A percentile compares a stretch with the other conserved stretches of the same genome.
Conservation (phyloP, 192 early-diverging fungal species). For the Rhizophagus clarus region DNA sequence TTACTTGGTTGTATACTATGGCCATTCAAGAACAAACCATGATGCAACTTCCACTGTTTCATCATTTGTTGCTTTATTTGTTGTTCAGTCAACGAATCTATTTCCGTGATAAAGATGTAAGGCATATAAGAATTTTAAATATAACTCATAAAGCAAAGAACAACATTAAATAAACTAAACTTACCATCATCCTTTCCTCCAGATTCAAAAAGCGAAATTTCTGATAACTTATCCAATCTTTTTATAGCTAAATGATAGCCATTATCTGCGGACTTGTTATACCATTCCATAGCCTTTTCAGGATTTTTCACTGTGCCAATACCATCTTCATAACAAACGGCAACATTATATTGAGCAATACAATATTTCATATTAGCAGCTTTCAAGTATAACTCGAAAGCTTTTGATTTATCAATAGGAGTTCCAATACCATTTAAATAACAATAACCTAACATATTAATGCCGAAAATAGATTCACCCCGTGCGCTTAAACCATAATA, state of each 20-base stretch:
- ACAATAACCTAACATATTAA: slow-evolving; percentile 60
- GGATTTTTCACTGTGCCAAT: slow-evolving; percentile 41
- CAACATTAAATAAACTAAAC: not conserved
- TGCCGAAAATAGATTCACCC: slow-evolving; percentile 54
- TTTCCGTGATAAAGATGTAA: not conserved
- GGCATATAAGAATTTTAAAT: not conserved
- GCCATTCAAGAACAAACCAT: not conserved
- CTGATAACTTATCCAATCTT: not conserved
- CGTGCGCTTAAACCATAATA: slow-evolving; percentile 59
- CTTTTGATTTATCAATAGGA: slow-evolving; percentile 51
- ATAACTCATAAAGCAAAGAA: not conserved
- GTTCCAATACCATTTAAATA: slow-evolving; percentile 63
- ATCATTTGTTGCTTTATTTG: not conserved
- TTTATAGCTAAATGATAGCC: not conserved
- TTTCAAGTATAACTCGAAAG: slow-evolving; percentile 44
- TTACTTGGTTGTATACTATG: not conserved
- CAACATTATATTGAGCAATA: slow-evolving; percentile 79
- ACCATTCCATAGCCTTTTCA: not conserved
- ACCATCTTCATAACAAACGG: slow-evolving; percentile 82
- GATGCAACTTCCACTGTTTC: not conserved
- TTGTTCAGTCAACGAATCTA: not conserved
- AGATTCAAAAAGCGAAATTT: not conserved
- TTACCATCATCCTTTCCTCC: not conserved
- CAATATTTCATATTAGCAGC: slow-evolving; percentile 72
- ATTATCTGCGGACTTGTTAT: not conserved